These are phyloP conservation scores for Kernera saxatilis DNA, from an alignment of 345 rosid genomes.

Conservation along the genomic window DNA sequence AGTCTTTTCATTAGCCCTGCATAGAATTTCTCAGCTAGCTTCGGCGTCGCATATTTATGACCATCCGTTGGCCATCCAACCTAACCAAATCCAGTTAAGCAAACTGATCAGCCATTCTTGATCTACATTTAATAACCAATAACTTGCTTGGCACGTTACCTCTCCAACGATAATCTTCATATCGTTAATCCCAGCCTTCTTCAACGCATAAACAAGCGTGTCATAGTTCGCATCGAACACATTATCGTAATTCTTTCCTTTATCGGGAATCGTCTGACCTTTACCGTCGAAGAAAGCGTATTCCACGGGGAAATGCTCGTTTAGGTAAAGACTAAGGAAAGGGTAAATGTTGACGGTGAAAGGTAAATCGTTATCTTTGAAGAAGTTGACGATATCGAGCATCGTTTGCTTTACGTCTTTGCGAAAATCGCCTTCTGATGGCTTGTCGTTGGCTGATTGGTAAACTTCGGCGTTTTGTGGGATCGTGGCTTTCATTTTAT, in stretches of 20 bases:
- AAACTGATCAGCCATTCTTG: no score
- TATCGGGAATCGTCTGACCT: constrained; percentile 32
- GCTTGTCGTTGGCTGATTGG: constrained; percentile 42
- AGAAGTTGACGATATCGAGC: constrained; percentile 40
- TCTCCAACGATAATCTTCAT: constrained; percentile 74
- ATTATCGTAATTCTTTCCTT: constrained; percentile 37
- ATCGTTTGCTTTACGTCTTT: constrained; percentile 40
- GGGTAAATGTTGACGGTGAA: constrained; percentile 89
- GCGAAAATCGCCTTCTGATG: constrained; percentile 67
- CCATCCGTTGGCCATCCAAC: constrained; percentile 97
- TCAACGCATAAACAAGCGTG: constrained; percentile 67
- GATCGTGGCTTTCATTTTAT: constrained; percentile 53
- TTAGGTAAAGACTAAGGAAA: constrained; percentile 65
- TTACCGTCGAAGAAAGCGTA: constrained; percentile 55
- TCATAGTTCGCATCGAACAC: constrained; percentile 87
- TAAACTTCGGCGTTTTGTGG: constrained; percentile 86
- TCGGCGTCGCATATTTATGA: constrained; percentile 23
- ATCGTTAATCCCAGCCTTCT: constrained; percentile 36
- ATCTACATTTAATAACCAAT: neutral
- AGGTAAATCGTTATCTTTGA: constrained; percentile 42
- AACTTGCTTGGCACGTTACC: constrained; percentile 18
- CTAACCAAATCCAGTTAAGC: no score
- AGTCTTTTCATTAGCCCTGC: constrained; percentile 60
- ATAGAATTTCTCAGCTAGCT: constrained; percentile 55
- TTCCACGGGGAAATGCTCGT: constrained; percentile 49